Percentiles rank a stretch among this genome's conserved stretches.
Conservation (phyloP, 1,284 basidiomycete species). For the Vanrija pseudolonga region DNA sequence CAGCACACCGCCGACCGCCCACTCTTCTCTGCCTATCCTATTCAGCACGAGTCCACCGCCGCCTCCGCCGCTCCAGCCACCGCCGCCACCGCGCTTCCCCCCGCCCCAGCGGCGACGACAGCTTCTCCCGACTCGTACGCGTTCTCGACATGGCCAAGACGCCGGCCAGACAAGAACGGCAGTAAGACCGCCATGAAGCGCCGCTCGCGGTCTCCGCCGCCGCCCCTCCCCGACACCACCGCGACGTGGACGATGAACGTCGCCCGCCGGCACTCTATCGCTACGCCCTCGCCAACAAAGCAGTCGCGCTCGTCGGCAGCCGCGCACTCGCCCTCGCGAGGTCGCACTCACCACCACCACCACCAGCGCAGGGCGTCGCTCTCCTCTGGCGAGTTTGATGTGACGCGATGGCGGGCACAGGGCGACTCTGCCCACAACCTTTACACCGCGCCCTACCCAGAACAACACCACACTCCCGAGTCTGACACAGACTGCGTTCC, state of each 20-base stretch:
- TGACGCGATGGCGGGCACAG: conserved; percentile 8
- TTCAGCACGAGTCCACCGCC: conserved; percentile 8
- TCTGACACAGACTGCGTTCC: background rate
- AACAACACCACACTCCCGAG: background rate
- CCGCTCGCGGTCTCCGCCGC: too few species aligned
- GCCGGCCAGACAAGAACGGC: background rate
- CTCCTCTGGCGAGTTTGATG: conserved; percentile 10
- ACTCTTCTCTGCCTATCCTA: conserved; percentile 36
- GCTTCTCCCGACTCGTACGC: too few species aligned
- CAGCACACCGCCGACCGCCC: conserved; percentile 29
- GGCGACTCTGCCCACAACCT: background rate
- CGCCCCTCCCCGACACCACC: too few species aligned
- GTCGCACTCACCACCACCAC: background rate
- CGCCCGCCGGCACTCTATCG: too few species aligned
- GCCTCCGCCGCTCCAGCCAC: conserved; percentile 23
- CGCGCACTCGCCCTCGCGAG: too few species aligned
- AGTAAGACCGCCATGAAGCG: background rate
- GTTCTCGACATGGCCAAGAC: too few species aligned
- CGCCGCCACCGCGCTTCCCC: conserved; percentile 26
- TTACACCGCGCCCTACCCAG: conserved; percentile 7
- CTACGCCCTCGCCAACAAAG: too few species aligned
- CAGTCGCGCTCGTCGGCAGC: too few species aligned
- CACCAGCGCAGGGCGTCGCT: conserved; percentile 9
- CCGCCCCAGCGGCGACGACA: conserved; percentile 1
- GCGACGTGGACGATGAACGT: too few species aligned